A percentile compares a stretch with the other conserved stretches of the same genome.
These are phyloP conservation scores for Sporothrix sp. DNA, from an alignment of 2,329 filamentous ascomycete genomes.

Conservation along the genomic window DNA sequence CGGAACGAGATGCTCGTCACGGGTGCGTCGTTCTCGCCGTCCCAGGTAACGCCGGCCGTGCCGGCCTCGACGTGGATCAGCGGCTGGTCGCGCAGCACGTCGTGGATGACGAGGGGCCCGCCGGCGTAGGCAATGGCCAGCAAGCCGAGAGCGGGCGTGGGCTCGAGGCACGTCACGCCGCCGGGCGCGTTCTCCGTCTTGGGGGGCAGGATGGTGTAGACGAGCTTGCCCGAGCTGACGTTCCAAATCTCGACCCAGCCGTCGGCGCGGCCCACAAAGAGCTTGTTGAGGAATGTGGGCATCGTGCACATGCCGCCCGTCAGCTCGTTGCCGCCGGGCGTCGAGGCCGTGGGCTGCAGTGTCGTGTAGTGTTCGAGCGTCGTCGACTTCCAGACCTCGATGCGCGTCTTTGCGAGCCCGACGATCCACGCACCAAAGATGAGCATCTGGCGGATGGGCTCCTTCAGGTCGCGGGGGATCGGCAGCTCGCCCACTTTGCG, in stretches of 20 bases:
- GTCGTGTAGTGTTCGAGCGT: constrained; percentile 87
- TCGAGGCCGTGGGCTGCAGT: constrained; percentile 49
- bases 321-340: constrained; percentile 54
- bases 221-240: constrained; percentile 77
- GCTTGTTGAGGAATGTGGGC: constrained; percentile 93
- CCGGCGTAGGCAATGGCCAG: constrained; percentile 80
- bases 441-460: constrained; percentile 67
- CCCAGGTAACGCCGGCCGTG: constrained; percentile 25
- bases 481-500: constrained; percentile 71
- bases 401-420: constrained; percentile 60
- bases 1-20: constrained; percentile 83
- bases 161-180: constrained; percentile 76
- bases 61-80: constrained; percentile 61
- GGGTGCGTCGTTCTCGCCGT: constrained; percentile 35
- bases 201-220: constrained; percentile 80
- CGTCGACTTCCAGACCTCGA: constrained; percentile 82
- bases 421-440: constrained; percentile 90
- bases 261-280: constrained; percentile 79
- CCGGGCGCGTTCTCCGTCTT: constrained; percentile 47
- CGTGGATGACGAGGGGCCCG: constrained; percentile 69
- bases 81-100: constrained; percentile 68
- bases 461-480: constrained; percentile 51
- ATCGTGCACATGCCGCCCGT: constrained; percentile 75
- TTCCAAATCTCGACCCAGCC: constrained; percentile 97
- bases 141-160: constrained; percentile 73